Evolutionary conservation across 2,329 filamentous ascomycete species (phyloP).

Genomic region (Fusarium nanum): DNA sequence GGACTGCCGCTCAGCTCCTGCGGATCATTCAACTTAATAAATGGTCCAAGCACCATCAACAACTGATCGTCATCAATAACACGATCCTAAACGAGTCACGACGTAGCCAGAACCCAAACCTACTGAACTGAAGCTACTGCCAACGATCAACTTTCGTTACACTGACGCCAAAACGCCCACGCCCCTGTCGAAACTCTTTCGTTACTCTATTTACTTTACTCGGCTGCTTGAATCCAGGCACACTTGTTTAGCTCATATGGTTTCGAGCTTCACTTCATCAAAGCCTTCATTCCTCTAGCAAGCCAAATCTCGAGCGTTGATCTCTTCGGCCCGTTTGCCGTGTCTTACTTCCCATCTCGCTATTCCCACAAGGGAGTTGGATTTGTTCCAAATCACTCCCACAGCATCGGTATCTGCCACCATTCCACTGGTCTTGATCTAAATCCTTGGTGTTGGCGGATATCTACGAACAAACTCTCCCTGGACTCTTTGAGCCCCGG

Average conservation of each 20-base stretch:
- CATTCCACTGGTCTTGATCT: slow-evolving; percentile 29
- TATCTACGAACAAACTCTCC: slow-evolving; percentile 5
- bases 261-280: slow-evolving; percentile 3
- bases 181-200: not conserved
- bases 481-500: not conserved
- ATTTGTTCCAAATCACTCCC: slow-evolving; percentile 25
- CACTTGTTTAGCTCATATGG: not conserved
- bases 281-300: slow-evolving; percentile 37
- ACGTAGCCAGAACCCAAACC: not conserved
- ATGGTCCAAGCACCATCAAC: slow-evolving; percentile 36
- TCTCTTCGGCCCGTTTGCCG: slow-evolving; percentile 40
- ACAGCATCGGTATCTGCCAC: slow-evolving; percentile 30
- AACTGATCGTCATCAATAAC: slow-evolving; percentile 9
- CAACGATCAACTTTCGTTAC: not conserved
- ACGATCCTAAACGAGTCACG: not conserved
- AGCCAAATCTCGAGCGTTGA: slow-evolving; percentile 16
- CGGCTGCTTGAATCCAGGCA: not conserved
- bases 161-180: slow-evolving; percentile 1
- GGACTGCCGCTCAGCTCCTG: slow-evolving; percentile 14
- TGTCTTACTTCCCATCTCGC: slow-evolving; percentile 24
- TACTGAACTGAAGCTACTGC: not conserved
- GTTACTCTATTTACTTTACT: not conserved
- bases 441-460: slow-evolving; percentile 12
- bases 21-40: slow-evolving; percentile 16
- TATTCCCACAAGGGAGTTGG: slow-evolving; percentile 9